These are phyloP conservation scores for Aspergillus asperescens DNA, from an alignment of 495 filamentous ascomycete genomes.

Conservation along the genomic window DNA sequence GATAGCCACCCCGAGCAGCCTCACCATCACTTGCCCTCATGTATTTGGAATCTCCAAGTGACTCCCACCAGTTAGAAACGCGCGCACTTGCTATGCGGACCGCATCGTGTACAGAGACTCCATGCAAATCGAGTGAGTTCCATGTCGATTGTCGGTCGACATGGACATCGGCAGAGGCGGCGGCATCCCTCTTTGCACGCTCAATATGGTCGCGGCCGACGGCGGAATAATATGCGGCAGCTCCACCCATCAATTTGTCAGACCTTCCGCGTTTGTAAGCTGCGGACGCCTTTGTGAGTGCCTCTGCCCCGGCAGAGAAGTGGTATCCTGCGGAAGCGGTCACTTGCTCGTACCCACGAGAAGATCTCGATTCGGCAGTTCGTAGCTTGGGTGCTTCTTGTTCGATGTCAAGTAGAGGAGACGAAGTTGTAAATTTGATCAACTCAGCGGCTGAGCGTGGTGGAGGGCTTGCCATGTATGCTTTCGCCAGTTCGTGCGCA, in stretches of 20 bases:
- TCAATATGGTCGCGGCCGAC: constrained; percentile 50
- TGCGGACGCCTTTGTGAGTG: constrained; percentile 54
- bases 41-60: constrained; percentile 54
- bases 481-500: constrained; percentile 55
- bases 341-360: constrained; percentile 25
- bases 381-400: constrained; percentile 19
- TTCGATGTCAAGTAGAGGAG: constrained; percentile 29
- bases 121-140: constrained; percentile 71
- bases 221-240: constrained; percentile 60
- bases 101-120: constrained; percentile 72
- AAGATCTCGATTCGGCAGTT: constrained; percentile 1
- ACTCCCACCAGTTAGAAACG: constrained; percentile 75
- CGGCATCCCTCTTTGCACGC: constrained; percentile 37
- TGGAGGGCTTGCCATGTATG: constrained; percentile 31
- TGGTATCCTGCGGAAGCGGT: constrained; percentile 32
- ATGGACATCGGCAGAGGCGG: constrained; percentile 53
- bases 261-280: constrained; percentile 61
- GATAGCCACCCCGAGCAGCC: constrained; percentile 46
- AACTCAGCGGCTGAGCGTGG: constrained; percentile 34
- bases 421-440: constrained; percentile 35
- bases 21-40: constrained; percentile 39
- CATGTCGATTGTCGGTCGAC: constrained; percentile 56
- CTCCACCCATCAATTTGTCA: constrained; percentile 59
- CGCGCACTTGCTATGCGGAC: constrained; percentile 64
- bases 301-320: constrained; percentile 38